Base-by-base conservation (phyloP, 1,139 yeast species). In the Saccharomycopsis crataegensis region DNA sequence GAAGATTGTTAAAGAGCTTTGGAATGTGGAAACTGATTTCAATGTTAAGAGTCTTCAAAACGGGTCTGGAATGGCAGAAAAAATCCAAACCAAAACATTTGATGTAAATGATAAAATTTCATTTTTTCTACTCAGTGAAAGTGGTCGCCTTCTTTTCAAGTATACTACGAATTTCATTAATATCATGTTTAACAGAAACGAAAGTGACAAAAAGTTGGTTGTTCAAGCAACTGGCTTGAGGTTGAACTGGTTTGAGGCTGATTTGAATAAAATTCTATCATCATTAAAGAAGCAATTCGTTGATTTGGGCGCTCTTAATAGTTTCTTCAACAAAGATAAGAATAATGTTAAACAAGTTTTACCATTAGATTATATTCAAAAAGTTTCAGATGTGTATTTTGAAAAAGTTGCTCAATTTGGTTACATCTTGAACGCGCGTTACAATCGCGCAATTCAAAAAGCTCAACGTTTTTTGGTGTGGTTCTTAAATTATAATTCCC, bases 391-490 rank as follows among this genome's bases (percentile, higher is more conserved):
- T 56, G 74, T 72, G 1, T 70, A 64, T 60, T 73, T 74, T 59
- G 64, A 60, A 33, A 62, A 64, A 33, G 32, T 65, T 5, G 32
- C 32, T 1, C 63, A 64, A 14, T 66, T 66, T 43, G 57, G 49
- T 11, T 73, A 71, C 59, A 69, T 66, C 50, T 60, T 74, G 48
- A 62, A 66, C 31, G 64, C 76, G 1, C 59, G 70, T n/a, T 67
- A 65, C 47, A 54, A 56, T 16, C 62, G 58, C 31, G 71, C 69
- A 56, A 63, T 70, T 31, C 64, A 66, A 51, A 62, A 72, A 17
- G 73, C 73, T 12, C 72, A 71, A 57, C 60, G 79, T 47, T 64
- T 74, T 16, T 58, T 75, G 17, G 57, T 72, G 51, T 74, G 78
- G 78, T 59, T 64, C 31, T 62, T 75, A 51, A 67, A 72, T 58